Evolutionary conservation across 169 alveolate genomes (phyloP).

Genomic region (Plasmodium vinckei): DNA sequence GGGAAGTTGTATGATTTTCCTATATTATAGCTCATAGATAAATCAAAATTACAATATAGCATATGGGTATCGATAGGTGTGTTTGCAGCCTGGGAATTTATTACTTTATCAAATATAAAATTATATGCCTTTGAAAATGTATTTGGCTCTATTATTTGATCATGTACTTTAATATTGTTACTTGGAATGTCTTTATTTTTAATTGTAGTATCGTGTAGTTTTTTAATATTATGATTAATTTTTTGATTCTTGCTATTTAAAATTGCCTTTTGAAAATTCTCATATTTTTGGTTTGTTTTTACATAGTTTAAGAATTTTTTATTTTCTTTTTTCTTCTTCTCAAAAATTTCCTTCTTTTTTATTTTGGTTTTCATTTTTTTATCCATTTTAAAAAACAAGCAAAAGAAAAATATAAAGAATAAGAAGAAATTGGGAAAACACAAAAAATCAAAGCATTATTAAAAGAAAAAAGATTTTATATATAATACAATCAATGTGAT

Average conservation of each 20-base stretch:
- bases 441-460: not conserved
- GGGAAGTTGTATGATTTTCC: constrained; percentile 48
- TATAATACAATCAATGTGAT: no score
- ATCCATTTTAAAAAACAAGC: not conserved
- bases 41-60: constrained; percentile 66
- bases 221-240: constrained; percentile 49
- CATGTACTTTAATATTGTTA: constrained; percentile 20
- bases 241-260: constrained; percentile 46
- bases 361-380: constrained; percentile 38
- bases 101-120: constrained; percentile 50
- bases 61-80: constrained; percentile 18
- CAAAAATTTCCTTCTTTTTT: constrained; percentile 61
- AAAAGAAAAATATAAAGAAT: not conserved
- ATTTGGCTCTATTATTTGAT: constrained; percentile 20
- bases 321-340: constrained; percentile 65
- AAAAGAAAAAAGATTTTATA: no score
- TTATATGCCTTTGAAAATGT: constrained; percentile 70
- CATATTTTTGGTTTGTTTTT: constrained; percentile 64
- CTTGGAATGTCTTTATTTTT: constrained; percentile 12
- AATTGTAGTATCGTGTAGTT: constrained; percentile 22
- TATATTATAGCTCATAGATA: constrained; percentile 26
- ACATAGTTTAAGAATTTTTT: constrained; percentile 31
- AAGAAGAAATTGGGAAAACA: not conserved
- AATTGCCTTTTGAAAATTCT: constrained; percentile 66
- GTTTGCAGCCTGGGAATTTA: constrained; percentile 16